Conservation (phyloP, 2,329 filamentous ascomycete genomes). For the Cladosporium sp. region DNA sequence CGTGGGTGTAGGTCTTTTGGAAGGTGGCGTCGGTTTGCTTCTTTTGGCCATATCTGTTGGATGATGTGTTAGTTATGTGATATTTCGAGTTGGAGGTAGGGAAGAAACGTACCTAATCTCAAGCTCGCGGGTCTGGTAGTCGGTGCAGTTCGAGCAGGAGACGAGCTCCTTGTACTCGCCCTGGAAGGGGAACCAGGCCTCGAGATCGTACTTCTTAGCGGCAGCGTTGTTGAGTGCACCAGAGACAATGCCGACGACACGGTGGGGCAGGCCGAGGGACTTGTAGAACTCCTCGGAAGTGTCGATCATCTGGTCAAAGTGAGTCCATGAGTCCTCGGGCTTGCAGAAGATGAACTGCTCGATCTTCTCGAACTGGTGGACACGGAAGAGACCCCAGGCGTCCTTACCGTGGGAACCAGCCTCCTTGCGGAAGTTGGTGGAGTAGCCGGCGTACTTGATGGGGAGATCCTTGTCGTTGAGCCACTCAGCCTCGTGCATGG, state of each 20-base stretch:
- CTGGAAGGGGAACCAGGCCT: constrained; percentile 96
- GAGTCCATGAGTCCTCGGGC: constrained; percentile 88
- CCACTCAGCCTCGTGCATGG: constrained; percentile 88
- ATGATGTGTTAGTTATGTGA: constrained; percentile 18
- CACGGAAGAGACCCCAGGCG: constrained; percentile 96
- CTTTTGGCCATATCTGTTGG: constrained; percentile 70
- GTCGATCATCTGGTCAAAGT: constrained; percentile 89
- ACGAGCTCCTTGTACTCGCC: constrained; percentile 98
- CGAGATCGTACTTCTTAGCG: constrained; percentile 91
- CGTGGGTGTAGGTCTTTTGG: constrained; percentile 93
- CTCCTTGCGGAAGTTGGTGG: constrained; percentile 93
- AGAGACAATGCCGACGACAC: constrained; percentile 92
- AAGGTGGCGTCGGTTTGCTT: constrained; percentile 71
- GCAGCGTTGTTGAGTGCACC: constrained; percentile 89
- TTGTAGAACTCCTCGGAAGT: constrained; percentile 95
- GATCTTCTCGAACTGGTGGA: constrained; percentile 96
- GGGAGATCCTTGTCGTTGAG: constrained; percentile 80
- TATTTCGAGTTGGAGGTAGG: neutral
- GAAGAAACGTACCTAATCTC: constrained; percentile 81
- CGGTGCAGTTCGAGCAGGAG: constrained; percentile 95
- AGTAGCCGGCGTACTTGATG: constrained; percentile 86
- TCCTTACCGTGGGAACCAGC: constrained; percentile 89
- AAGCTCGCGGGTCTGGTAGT: constrained; percentile 92
- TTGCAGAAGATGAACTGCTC: constrained; percentile 81
- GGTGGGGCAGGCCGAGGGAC: constrained; percentile 84